Evolutionary conservation across 2,329 filamentous ascomycete species (phyloP).

Genomic region (Ophiocordyceps camponoti-saundersi): DNA sequence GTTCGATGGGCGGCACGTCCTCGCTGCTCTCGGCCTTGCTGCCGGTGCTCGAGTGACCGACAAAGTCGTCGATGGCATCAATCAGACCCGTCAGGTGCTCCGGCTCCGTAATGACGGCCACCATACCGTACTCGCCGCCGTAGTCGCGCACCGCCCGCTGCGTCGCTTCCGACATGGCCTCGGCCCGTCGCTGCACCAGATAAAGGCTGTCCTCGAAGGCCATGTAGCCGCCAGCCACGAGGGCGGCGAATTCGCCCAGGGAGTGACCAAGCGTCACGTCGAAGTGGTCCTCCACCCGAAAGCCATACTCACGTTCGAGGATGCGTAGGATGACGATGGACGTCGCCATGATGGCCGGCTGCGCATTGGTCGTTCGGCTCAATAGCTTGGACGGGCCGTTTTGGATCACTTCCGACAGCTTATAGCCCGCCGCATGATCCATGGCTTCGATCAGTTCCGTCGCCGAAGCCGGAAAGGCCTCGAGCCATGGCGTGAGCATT

Average conservation of each 20-base stretch:
- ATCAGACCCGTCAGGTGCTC: constrained; percentile 55
- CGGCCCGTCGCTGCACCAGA: constrained; percentile 61
- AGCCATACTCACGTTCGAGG: constrained; percentile 70
- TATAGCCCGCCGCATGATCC: constrained; percentile 57
- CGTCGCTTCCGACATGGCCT: constrained; percentile 69
- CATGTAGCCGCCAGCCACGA: constrained; percentile 72
- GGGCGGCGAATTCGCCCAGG: constrained; percentile 79
- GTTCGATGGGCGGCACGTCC: constrained; percentile 59
- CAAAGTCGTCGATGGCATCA: constrained; percentile 60
- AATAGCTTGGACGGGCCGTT: constrained; percentile 62
- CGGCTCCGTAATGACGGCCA: constrained; percentile 78
- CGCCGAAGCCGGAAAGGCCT: constrained; percentile 67
- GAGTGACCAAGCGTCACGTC: constrained; percentile 83
- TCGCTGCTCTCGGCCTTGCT: constrained; percentile 50
- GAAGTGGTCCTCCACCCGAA: constrained; percentile 50
- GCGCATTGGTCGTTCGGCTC: constrained; percentile 71
- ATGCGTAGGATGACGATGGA: constrained; percentile 80
- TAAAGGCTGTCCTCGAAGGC: constrained; percentile 60
- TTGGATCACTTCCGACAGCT: constrained; percentile 62
- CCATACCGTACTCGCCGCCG: constrained; percentile 83
- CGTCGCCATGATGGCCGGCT: constrained; percentile 92
- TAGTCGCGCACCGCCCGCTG: constrained; percentile 44
- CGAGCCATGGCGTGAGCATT: constrained; percentile 74
- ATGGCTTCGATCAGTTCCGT: constrained; percentile 70
- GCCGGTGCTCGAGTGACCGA: constrained; percentile 49